Conservation (phyloP, 805 yeast species). For the Nakazawaea holstii region DNA sequence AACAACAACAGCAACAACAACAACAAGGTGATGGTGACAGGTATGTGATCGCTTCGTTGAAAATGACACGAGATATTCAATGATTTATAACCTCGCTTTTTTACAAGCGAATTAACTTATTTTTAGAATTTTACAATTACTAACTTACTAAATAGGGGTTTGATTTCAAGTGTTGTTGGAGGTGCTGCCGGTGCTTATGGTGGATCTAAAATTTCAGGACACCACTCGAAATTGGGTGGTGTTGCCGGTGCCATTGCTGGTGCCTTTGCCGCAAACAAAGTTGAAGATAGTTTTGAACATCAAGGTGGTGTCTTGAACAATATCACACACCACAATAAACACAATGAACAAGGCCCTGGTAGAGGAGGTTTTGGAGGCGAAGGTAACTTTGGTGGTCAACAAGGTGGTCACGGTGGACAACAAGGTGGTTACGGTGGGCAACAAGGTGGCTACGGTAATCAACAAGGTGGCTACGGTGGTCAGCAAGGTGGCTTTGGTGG, state of each 20-base stretch:
- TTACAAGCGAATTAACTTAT: background rate
- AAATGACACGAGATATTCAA: no score
- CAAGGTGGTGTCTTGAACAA: slow-evolving; percentile 1
- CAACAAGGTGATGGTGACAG: slow-evolving; percentile 22
- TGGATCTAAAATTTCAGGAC: slow-evolving; percentile 38
- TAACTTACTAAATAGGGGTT: slow-evolving; percentile 25
- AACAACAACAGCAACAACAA: slow-evolving; percentile 27
- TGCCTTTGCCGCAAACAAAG: slow-evolving; percentile 47
- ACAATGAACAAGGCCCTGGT: slow-evolving; percentile 13
- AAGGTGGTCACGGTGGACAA: slow-evolving; percentile 13
- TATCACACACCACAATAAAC: slow-evolving; percentile 12
- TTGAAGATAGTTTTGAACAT: slow-evolving; percentile 33
- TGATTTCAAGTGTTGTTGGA: slow-evolving; percentile 40
- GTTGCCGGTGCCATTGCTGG: slow-evolving; percentile 52
- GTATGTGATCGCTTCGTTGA: background rate
- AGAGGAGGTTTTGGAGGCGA: slow-evolving; percentile 11
- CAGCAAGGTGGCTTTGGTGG: slow-evolving; percentile 14
- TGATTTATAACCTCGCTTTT: no score
- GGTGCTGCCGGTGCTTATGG: slow-evolving; percentile 51
- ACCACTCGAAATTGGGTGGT: slow-evolving; percentile 38
- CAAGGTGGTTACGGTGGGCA: slow-evolving; percentile 13
- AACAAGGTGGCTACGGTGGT: slow-evolving; percentile 13
- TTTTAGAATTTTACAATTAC: background rate
- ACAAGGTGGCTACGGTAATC: slow-evolving; percentile 13
- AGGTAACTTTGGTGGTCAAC: slow-evolving; percentile 14